Percentiles rank a stretch among this genome's conserved stretches.
phyloP scores from a whole-genome alignment of 2,329 filamentous ascomycete genomes.

The Neoscytalidium dimidiatum region DNA sequence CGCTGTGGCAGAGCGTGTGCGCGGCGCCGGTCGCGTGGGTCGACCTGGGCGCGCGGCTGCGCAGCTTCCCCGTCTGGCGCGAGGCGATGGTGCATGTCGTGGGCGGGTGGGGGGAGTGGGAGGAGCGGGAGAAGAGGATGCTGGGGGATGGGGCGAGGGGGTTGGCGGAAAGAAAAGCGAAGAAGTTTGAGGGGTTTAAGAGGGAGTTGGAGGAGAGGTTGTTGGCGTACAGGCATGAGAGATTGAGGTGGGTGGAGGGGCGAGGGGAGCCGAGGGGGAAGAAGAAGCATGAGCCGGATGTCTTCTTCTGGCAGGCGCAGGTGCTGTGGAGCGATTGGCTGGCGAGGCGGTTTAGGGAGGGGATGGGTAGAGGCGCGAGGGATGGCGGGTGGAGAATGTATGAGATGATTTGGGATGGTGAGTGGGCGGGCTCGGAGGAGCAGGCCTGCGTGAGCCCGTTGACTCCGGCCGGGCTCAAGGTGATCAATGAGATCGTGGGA shows the following conservation, averaged over 20 bases:
- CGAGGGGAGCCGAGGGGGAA: slow-evolving; percentile 42
- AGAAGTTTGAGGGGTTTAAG: slow-evolving; percentile 23
- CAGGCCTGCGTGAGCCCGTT: slow-evolving; percentile 43
- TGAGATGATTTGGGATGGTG: slow-evolving; percentile 40
- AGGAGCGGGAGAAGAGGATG: slow-evolving; percentile 25
- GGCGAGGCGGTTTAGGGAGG: slow-evolving; percentile 41
- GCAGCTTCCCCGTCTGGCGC: slow-evolving; percentile 47
- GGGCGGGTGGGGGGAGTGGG: slow-evolving; percentile 40
- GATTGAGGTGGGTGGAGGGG: slow-evolving; percentile 29
- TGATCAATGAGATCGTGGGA: slow-evolving; percentile 42
- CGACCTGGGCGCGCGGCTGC: slow-evolving; percentile 47
- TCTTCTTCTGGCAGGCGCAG: slow-evolving; percentile 55
- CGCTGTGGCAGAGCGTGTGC: slow-evolving; percentile 48
- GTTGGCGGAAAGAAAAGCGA: slow-evolving; percentile 36
- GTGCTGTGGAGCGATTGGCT: slow-evolving; percentile 52
- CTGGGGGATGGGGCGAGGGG: slow-evolving; percentile 26
- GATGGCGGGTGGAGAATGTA: slow-evolving; percentile 54
- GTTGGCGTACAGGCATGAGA: slow-evolving; percentile 30
- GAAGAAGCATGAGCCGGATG: slow-evolving; percentile 47
- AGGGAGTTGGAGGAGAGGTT: slow-evolving; percentile 28
- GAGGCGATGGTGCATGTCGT: slow-evolving; percentile 49
- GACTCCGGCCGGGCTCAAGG: slow-evolving; percentile 44
- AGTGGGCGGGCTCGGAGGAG: slow-evolving; percentile 46
- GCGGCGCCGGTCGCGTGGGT: slow-evolving; percentile 48
- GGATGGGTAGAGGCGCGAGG: slow-evolving; percentile 37